phyloP scores from a whole-genome alignment of 306 rosid genomes.

The Vicia villosa region DNA sequence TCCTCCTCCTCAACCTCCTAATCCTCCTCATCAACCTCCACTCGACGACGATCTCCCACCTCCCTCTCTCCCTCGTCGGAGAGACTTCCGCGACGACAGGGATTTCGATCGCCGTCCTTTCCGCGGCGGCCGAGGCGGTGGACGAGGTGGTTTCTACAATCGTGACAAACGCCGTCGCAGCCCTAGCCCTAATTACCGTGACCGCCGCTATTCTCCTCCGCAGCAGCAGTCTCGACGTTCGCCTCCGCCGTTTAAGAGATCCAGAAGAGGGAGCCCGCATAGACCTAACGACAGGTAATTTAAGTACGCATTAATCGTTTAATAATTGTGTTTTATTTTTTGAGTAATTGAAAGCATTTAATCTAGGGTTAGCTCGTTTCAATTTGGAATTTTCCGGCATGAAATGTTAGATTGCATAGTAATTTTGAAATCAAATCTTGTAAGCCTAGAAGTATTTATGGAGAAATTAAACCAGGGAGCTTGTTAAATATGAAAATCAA shows the following conservation, averaged over 20 bases:
- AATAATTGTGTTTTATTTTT: background rate
- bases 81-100: conserved; percentile 72
- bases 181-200: conserved; percentile 68
- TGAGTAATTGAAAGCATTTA: background rate
- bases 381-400: background rate
- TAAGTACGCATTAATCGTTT: background rate
- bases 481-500: background rate
- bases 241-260: conserved; percentile 77
- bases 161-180: conserved; percentile 85
- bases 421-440: background rate
- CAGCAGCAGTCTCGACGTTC: conserved; percentile 55
- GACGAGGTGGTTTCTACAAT: conserved; percentile 56
- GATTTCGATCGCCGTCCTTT: conserved; percentile 68
- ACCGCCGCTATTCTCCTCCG: conserved; percentile 78
- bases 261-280: conserved; percentile 86
- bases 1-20: conserved; percentile 47
- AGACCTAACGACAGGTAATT: conserved; percentile 72
- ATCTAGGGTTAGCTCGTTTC: background rate
- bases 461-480: background rate
- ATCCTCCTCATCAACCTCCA: conserved; percentile 1
- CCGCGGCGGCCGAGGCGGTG: conserved; percentile 59
- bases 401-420: background rate
- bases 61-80: conserved; percentile 46
- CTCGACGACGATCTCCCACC: conserved; percentile 52
- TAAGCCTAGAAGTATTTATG: background rate